phyloP scores from a whole-genome alignment of 495 filamentous ascomycete genomes.

The Ramalina intermedia region DNA sequence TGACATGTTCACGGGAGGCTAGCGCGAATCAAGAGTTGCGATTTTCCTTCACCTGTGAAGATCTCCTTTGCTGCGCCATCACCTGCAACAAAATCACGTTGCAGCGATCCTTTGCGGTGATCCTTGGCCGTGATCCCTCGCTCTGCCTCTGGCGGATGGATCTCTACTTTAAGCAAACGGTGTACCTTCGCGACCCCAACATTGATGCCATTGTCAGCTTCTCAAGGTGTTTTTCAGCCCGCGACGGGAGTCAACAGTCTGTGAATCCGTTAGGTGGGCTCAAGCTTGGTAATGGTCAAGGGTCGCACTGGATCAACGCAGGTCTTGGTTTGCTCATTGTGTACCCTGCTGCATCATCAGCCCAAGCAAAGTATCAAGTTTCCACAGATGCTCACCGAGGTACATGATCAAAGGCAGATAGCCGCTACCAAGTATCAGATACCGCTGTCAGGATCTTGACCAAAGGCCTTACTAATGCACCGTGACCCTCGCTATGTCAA shows the following conservation, averaged over 20 bases:
- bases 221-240: too few species aligned
- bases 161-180: too few species aligned
- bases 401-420: conserved; percentile 95
- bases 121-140: too few species aligned
- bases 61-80: not conserved
- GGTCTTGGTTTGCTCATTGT: conserved; percentile 84
- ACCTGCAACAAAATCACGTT: not conserved
- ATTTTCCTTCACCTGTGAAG: too few species aligned
- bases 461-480: conserved; percentile 71
- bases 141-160: too few species aligned
- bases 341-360: conserved; percentile 49
- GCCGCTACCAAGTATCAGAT: conserved; percentile 43
- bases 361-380: not conserved
- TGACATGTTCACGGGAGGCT: not conserved
- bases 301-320: conserved; percentile 50
- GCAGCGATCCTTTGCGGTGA: too few species aligned
- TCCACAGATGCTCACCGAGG: conserved; percentile 52
- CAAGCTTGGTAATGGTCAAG: too few species aligned
- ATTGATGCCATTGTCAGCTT: too few species aligned
- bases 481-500: conserved; percentile 87
- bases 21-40: not conserved
- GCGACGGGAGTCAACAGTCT: too few species aligned
- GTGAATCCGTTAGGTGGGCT: too few species aligned
- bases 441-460: not conserved
- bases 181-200: too few species aligned